A percentile compares a stretch with the other conserved stretches of the same genome.
Conservation (phyloP, 78 protist genomes). For the Speleostelium caveatum region DNA sequence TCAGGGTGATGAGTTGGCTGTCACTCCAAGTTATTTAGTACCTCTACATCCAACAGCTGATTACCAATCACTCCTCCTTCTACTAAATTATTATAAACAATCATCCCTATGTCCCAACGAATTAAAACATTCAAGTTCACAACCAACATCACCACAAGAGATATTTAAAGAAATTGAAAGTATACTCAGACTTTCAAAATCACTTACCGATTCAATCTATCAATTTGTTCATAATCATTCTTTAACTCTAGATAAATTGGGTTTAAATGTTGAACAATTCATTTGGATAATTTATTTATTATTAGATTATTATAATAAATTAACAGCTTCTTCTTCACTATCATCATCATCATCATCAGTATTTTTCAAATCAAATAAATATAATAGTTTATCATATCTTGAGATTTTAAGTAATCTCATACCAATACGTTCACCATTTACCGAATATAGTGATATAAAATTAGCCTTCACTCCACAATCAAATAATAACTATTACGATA, state of each 20-base stretch:
- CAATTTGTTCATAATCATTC: neutral
- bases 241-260: neutral
- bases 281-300: constrained; percentile 38
- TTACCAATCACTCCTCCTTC: neutral
- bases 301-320: constrained; percentile 9
- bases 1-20: constrained; percentile 44
- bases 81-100: constrained; percentile 13
- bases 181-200: neutral
- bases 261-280: constrained; percentile 18
- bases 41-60: constrained; percentile 64
- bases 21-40: constrained; percentile 17
- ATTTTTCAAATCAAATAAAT: neutral
- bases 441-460: neutral
- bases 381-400: neutral
- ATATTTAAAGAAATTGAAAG: neutral
- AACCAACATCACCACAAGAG: neutral
- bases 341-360: neutral
- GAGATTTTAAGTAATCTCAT: constrained; percentile 28
- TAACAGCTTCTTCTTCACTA: neutral
- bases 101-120: constrained; percentile 13
- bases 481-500: constrained; percentile 7
- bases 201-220: neutral
- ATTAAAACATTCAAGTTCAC: neutral
- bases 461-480: neutral
- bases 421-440: constrained; percentile 32